Evolutionary conservation across 345 rosid genomes (phyloP).

Genomic region (Corchorus olitorius): DNA sequence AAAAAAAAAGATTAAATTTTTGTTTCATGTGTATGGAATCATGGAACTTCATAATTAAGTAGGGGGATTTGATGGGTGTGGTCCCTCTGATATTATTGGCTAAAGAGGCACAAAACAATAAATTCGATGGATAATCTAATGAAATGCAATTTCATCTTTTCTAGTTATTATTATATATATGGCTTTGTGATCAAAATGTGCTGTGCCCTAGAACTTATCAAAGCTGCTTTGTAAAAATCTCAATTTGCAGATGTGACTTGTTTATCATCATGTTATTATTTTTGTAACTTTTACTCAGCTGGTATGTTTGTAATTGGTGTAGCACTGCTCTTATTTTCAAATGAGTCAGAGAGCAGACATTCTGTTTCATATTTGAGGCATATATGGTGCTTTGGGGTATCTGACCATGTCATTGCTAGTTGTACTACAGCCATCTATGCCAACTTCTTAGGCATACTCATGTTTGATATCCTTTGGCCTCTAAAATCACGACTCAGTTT

Average conservation of each 20-base stretch:
- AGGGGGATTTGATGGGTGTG: constrained; percentile 3
- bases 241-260: not conserved
- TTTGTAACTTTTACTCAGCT: not conserved
- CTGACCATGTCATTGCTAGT: not conserved
- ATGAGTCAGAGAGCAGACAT: not conserved
- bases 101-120: not conserved
- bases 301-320: not conserved
- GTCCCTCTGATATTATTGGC: constrained; percentile 8
- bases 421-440: not conserved
- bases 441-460: not conserved
- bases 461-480: not conserved
- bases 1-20: not conserved
- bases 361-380: not conserved
- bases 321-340: not conserved
- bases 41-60: not conserved
- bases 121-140: not conserved
- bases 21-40: constrained; percentile 4
- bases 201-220: not conserved
- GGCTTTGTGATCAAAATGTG: not conserved
- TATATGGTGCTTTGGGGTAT: not conserved
- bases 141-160: not conserved
- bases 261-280: not conserved
- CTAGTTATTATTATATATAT: not conserved
- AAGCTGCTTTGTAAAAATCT: not conserved
- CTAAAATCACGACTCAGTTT: not conserved